Evolutionary conservation across 2,329 filamentous ascomycete species (phyloP).

Genomic region (Dactylonectria estremocensis): DNA sequence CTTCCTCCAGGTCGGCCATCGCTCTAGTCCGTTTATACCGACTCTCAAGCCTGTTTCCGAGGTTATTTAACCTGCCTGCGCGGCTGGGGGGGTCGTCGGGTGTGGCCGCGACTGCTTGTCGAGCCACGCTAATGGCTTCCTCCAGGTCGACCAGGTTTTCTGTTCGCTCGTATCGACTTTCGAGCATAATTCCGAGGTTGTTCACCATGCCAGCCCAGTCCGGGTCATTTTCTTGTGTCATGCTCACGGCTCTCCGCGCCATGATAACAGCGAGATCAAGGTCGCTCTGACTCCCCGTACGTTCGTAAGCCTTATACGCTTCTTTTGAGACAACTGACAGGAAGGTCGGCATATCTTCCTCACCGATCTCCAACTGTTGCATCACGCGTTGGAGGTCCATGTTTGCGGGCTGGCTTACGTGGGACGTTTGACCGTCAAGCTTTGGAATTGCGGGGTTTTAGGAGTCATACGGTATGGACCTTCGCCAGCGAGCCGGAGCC

Average conservation of each 20-base stretch:
- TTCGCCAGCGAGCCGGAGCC: too few relatives aligned
- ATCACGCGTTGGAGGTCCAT: not conserved
- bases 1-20: not conserved
- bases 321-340: not conserved
- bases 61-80: not conserved
- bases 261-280: not conserved
- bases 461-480: too few relatives aligned
- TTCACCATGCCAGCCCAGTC: not conserved
- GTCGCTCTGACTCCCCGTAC: not conserved
- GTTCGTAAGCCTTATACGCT: not conserved
- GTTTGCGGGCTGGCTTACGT: too few relatives aligned
- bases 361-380: not conserved
- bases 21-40: not conserved
- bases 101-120: not conserved
- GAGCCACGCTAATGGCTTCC: conserved; percentile 4
- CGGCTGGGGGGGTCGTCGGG: conserved; percentile 1
- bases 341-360: not conserved
- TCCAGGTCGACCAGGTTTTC: conserved; percentile 10
- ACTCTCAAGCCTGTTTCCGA: not conserved
- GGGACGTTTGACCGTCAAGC: too few relatives aligned
- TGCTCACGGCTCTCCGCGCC: not conserved
- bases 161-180: conserved; percentile 4
- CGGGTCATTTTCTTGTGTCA: not conserved
- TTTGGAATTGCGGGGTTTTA: too few relatives aligned
- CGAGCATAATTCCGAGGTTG: not conserved